phyloP scores from a whole-genome alignment of 805 yeast species.

The Candida sphagnicola region DNA sequence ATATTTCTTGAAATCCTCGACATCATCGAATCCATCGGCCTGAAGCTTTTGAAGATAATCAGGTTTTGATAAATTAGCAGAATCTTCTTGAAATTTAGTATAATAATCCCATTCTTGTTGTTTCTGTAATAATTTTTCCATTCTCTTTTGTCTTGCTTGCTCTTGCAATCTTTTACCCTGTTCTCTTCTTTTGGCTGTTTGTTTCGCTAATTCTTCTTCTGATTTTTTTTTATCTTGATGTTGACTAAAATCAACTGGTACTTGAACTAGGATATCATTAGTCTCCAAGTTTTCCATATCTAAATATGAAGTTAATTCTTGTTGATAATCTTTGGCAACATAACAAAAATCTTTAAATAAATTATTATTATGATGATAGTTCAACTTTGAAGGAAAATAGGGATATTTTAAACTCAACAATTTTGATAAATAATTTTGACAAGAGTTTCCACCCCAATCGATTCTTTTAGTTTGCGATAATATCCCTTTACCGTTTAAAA shows the following conservation, averaged over 20 bases:
- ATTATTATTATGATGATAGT: constrained; percentile 57
- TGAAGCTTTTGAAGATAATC: constrained; percentile 53
- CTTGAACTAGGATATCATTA: constrained; percentile 77
- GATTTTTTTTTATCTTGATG: constrained; percentile 66
- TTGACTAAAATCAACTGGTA: constrained; percentile 63
- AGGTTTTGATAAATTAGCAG: constrained; percentile 48
- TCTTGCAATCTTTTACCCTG: constrained; percentile 87
- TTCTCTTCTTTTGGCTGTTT: constrained; percentile 77
- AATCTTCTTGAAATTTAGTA: constrained; percentile 49
- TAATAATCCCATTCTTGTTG: constrained; percentile 79
- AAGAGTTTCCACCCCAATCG: constrained; percentile 86
- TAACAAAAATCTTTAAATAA: constrained; percentile 77
- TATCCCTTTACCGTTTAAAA: constrained; percentile 63
- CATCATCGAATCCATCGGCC: constrained; percentile 75
- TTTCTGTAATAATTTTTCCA: constrained; percentile 75
- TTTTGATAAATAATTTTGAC: constrained; percentile 58
- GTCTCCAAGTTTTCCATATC: constrained; percentile 60
- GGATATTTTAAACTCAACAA: constrained; percentile 83
- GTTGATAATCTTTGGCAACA: constrained; percentile 61
- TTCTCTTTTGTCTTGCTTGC: constrained; percentile 81
- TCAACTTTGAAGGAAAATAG: constrained; percentile 75
- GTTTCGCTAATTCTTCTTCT: constrained; percentile 74
- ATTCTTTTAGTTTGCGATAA: constrained; percentile 71
- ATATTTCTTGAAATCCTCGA: constrained; percentile 66
- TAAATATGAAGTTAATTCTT: constrained; percentile 56